phyloP scores from a whole-genome alignment of 805 yeast genomes.

The Yarrowia keelungensis region DNA sequence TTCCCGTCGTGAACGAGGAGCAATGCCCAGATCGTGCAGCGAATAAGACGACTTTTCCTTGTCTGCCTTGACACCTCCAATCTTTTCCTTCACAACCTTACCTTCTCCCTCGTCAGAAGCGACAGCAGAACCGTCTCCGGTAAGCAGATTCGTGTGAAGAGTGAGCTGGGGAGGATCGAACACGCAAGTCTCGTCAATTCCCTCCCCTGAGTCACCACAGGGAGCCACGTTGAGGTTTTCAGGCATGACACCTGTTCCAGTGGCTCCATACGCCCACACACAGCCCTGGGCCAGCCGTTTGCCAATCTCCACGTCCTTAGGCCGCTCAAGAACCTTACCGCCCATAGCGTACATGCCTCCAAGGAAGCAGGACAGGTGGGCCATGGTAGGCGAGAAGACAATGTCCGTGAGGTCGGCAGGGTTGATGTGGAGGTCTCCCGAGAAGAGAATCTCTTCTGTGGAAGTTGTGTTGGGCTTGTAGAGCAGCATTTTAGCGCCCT shows the following conservation, averaged over 20 bases:
- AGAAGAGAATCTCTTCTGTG: slow-evolving; percentile 51
- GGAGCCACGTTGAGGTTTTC: slow-evolving; percentile 46
- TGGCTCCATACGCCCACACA: slow-evolving; percentile 52
- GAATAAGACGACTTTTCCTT: slow-evolving; percentile 5
- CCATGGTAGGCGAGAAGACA: slow-evolving; percentile 46
- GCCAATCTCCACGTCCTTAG: slow-evolving; percentile 54
- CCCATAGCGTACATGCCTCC: slow-evolving; percentile 64
- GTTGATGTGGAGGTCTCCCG: slow-evolving; percentile 44
- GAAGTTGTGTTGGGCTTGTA: slow-evolving; percentile 57
- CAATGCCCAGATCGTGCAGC: slow-evolving; percentile 7
- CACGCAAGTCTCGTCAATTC: slow-evolving; percentile 19
- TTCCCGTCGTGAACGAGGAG: slow-evolving; percentile 12
- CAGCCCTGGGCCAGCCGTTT: slow-evolving; percentile 59
- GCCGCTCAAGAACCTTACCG: slow-evolving; percentile 52
- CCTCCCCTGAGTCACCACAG: slow-evolving; percentile 22
- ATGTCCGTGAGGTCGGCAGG: background rate
- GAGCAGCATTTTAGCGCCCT: slow-evolving; percentile 54
- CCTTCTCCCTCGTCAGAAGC: background rate
- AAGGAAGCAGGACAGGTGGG: slow-evolving; percentile 59
- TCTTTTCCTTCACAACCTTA: background rate
- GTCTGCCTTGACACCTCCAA: background rate
- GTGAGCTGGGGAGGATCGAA: background rate
- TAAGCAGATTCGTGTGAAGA: background rate
- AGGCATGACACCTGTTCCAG: slow-evolving; percentile 55
- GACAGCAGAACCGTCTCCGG: background rate